Evolutionary conservation across 2,329 filamentous ascomycete species (phyloP), one percentile per base, ranked within the genome.

Genomic region (Fusarium pseudocircinatum): DNA sequence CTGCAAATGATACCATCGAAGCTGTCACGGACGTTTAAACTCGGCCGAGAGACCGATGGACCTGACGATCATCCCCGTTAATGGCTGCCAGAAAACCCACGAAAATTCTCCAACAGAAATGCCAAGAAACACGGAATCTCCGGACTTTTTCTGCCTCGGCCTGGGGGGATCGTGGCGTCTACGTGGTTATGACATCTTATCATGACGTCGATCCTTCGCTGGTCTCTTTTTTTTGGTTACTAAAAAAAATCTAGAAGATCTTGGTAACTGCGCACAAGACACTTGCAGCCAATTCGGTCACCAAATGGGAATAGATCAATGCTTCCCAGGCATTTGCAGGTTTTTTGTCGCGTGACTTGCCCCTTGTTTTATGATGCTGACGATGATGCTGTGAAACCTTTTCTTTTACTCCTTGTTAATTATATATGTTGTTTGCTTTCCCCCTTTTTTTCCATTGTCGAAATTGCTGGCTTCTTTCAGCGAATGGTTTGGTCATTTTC

Each of bases 221-320:
- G 56, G 16, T 32, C 22, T 28, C 20, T 37, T 36, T 37, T 37
- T 62, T 60, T 53, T 42, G n/a, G 26, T n/a, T 18, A 7, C 28
- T 28, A n/a, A 36, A 28, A 49, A 58, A 36, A 34, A 32, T 43
- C 16, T 24, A 34, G 57, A 53, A 43, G 26, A 40, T 50, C 28
- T 50, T 54, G 74, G 75, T 46, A 77, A 75, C 44, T 62, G 67
- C 43, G 73, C 75, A 76, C 75, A 77, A 77, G 75, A 77, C 75
- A 75, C 74, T 24, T 54, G 58, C 68, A 67, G 67, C 28, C 14
- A 26, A n/a, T 46, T 77, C 75, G 75, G 75, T 77, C 67, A 74
- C 75, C 20, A 14, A 65, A 75, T 63, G 32, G 75, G 75, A 44
- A 69, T 77, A 77, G 75, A 54, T 57, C 57, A 37, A 49, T 43